Conservation (phyloP, 1,284 basidiomycete genomes). For the Cryptococcus maquisensis region DNA sequence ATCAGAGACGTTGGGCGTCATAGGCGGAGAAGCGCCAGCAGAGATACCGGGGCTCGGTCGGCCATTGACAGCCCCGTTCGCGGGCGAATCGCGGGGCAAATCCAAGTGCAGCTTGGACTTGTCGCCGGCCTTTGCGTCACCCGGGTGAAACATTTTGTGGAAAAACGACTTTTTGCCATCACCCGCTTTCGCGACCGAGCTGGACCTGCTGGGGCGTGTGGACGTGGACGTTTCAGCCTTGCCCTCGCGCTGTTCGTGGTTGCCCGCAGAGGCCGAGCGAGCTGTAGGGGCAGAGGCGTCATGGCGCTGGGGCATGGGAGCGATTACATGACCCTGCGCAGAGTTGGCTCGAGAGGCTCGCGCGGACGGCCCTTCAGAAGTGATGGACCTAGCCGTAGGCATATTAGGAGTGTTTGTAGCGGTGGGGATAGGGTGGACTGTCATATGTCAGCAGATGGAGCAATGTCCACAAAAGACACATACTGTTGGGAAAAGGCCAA, state of each 20-base stretch:
- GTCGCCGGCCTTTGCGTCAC: slow-evolving; percentile 22
- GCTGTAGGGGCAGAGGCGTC: not conserved
- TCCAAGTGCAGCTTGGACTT: slow-evolving; percentile 18
- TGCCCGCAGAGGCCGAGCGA: slow-evolving; percentile 13
- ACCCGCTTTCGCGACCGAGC: slow-evolving; percentile 26
- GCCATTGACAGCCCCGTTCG: slow-evolving; percentile 7
- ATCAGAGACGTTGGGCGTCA: slow-evolving; percentile 33
- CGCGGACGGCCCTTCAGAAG: not conserved
- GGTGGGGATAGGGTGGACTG: slow-evolving; percentile 40
- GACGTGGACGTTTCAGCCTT: not conserved
- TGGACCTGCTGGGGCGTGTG: slow-evolving; percentile 12
- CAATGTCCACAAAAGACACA: slow-evolving; percentile 1
- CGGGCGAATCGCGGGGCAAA: slow-evolving; percentile 15
- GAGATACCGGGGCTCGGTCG: slow-evolving; percentile 13
- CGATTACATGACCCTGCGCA: too few relatives aligned
- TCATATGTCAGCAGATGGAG: slow-evolving; percentile 1
- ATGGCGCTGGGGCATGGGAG: not conserved
- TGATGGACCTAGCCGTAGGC: too few relatives aligned
- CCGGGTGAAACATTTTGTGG: slow-evolving; percentile 47
- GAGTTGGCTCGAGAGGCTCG: too few relatives aligned
- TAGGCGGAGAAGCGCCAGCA: slow-evolving; percentile 30
- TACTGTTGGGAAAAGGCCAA: slow-evolving; percentile 39
- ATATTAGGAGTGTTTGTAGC: slow-evolving; percentile 5
- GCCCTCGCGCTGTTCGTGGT: slow-evolving; percentile 14
- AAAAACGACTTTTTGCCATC: slow-evolving; percentile 46